Conservation (phyloP, 225 moss, liverwort and hornwort genomes). For the Pseudoscleropodium purum region DNA sequence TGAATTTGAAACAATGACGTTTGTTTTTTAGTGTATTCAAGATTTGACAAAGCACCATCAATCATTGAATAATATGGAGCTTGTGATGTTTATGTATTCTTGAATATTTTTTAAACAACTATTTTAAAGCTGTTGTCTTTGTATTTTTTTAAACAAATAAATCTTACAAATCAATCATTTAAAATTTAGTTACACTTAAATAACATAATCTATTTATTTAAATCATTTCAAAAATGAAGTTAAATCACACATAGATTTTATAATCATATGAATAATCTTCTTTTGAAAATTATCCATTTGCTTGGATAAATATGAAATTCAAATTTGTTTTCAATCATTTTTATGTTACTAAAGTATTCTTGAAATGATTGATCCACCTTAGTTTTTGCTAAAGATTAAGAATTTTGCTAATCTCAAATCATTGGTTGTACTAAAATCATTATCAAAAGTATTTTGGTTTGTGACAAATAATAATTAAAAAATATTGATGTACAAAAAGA, state of each 20-base stretch:
- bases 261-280: neutral
- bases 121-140: neutral
- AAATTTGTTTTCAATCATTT: no score
- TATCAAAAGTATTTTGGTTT: neutral
- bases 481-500: neutral
- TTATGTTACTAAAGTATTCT: no score
- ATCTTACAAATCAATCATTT: neutral
- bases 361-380: neutral
- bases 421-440: neutral
- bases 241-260: no score
- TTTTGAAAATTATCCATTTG: neutral
- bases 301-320: no score
- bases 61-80: neutral
- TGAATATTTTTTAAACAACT: no score
- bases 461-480: neutral
- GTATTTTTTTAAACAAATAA: neutral
- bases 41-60: no score
- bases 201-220: rapidly evolving
- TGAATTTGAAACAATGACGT: neutral
- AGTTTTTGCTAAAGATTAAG: neutral
- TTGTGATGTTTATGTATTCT: neutral
- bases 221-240: neutral
- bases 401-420: neutral
- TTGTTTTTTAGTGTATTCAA: rapidly evolving
- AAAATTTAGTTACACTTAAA: neutral